Evolutionary conservation across 208 protist genomes (phyloP), one percentile per base, ranked within the genome.

Genomic region (Acanthamoeba triangularis): DNA sequence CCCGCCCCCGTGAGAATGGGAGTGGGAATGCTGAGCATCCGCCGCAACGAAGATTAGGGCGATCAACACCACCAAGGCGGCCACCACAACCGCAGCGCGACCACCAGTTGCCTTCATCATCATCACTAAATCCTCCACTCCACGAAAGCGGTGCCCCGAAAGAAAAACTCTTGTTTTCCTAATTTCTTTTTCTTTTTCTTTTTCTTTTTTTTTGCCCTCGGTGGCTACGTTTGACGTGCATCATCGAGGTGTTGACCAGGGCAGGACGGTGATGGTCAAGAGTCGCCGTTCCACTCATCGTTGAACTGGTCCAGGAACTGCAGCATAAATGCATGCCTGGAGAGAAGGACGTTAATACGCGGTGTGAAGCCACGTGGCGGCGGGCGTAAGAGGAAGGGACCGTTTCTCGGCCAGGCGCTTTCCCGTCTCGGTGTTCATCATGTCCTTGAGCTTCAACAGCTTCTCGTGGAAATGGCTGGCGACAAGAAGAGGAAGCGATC

Each of bases 391-490:
- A 30, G 11, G 35, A 10, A 3, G 14, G 49, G 14, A 93, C 87
- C 87, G 41, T 78, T 97, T 69, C 16, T 96, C 28, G n/a, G 97
- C 97, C 49, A 98, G 59, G 52, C 41, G 5, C 63, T 63, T 95
- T 20, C 97, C 97, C 23, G 93, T 96, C 33, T 97, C 44, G 14
- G 97, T 98, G 93, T 98, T 98, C 97, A 98, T 98, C 93, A 97
- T 95, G 54, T 87, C 33, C n/a, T 98, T 97, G 14, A 98, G 80
- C 33, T 94, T 96, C 8, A 98, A 94, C 49, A 98, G 90, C 80
- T 98, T 98, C 28, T 98, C 97, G 92, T 98, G 96, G 28, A 98
- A 98, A 69, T 98, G 97, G n/a, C 97, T 97, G n/a, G 23, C 0
- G 78, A 33, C 1, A 52, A 33, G 78, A 54, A 80, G 7, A 28